Evolutionary conservation across 345 rosid species (phyloP).

Genomic region (Brassica incana): DNA sequence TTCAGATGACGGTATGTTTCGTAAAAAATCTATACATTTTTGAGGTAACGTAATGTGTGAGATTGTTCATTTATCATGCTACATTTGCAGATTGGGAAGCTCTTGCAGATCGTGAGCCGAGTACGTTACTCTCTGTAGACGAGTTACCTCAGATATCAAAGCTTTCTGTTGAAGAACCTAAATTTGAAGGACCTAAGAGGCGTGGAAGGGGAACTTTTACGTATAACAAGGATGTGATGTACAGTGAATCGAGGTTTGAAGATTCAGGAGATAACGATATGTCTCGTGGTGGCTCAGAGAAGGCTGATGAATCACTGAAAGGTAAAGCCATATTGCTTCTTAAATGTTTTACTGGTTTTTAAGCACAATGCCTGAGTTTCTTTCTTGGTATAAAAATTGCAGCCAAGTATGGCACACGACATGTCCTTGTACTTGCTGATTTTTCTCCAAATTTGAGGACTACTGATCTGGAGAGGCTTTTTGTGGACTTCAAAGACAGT

Average conservation of each 20-base stretch:
- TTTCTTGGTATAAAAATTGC: conserved; percentile 30
- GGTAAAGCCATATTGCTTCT: background rate
- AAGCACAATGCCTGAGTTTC: background rate
- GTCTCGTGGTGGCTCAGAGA: conserved; percentile 39
- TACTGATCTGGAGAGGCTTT: conserved; percentile 74
- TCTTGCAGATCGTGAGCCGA: conserved; percentile 65
- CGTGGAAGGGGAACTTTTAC: conserved; percentile 93
- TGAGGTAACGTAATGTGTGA: too few species aligned
- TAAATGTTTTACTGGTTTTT: background rate
- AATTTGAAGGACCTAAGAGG: conserved; percentile 60
- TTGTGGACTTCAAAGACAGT: conserved; percentile 55
- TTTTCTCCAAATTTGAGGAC: conserved; percentile 80
- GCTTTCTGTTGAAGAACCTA: conserved; percentile 57
- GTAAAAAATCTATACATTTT: too few species aligned
- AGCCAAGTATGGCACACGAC: conserved; percentile 81
- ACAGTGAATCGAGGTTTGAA: conserved; percentile 51
- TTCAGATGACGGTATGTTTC: conserved; percentile 65
- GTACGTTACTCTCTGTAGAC: conserved; percentile 54
- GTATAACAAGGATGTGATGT: conserved; percentile 56
- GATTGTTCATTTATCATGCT: too few species aligned
- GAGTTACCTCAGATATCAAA: conserved; percentile 61
- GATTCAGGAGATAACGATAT: conserved; percentile 49
- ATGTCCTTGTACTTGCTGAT: conserved; percentile 77
- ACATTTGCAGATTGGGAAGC: conserved; percentile 81
- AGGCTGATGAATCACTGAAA: conserved; percentile 41